Conservation (phyloP, 805 yeast species). For the Starmera amethionina region DNA sequence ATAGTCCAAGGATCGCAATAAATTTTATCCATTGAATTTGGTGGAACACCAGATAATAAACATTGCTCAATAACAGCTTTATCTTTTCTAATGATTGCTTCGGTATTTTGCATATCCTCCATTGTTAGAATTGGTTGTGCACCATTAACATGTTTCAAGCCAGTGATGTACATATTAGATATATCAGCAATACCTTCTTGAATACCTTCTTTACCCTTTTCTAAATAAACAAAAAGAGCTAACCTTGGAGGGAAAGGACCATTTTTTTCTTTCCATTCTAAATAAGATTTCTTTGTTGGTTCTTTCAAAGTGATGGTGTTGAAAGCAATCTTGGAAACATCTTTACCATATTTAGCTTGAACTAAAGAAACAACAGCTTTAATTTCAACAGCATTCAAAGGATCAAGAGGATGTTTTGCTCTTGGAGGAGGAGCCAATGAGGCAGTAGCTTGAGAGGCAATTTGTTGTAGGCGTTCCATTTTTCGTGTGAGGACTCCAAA, state of each 20-base stretch:
- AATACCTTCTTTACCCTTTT: conserved; percentile 48
- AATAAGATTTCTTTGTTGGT: conserved; percentile 55
- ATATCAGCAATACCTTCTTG: conserved; percentile 66
- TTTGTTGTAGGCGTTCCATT: conserved; percentile 60
- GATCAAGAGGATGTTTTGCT: conserved; percentile 64
- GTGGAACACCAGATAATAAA: conserved; percentile 58
- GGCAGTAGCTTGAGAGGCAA: conserved; percentile 52
- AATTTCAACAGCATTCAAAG: conserved; percentile 56
- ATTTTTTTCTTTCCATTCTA: conserved; percentile 52
- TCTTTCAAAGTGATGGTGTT: conserved; percentile 65
- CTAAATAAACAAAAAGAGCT: conserved; percentile 56
- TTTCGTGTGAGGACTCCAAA: not conserved
- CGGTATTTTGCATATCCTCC: conserved; percentile 54
- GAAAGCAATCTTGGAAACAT: conserved; percentile 31
- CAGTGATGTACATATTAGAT: conserved; percentile 34
- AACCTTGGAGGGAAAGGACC: conserved; percentile 61
- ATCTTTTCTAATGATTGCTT: conserved; percentile 57
- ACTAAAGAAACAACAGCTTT: conserved; percentile 44
- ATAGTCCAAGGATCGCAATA: conserved; percentile 67
- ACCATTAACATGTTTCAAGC: conserved; percentile 40
- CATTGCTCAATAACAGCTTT: conserved; percentile 68
- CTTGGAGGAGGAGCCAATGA: conserved; percentile 41
- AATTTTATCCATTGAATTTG: conserved; percentile 32
- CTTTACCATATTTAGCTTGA: conserved; percentile 35
- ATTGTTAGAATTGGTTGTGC: conserved; percentile 71